A percentile compares a stretch with the other conserved stretches of the same genome.
phyloP scores from a whole-genome alignment of 495 filamentous ascomycete species.

The Aspergillus steynii region DNA sequence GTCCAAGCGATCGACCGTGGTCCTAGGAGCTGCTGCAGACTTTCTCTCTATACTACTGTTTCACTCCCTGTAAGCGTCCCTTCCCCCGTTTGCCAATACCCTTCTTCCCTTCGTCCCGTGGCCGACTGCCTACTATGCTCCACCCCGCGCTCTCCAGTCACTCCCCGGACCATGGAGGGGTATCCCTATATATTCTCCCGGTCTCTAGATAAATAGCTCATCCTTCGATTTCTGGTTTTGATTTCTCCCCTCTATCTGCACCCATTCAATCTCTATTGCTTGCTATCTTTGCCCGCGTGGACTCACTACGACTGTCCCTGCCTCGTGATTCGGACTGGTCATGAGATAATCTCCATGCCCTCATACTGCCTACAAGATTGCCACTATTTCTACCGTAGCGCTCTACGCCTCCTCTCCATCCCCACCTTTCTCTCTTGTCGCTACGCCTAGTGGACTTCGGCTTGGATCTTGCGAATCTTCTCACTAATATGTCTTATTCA shows the following conservation, averaged over 20 bases:
- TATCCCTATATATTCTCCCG: slow-evolving; percentile 9
- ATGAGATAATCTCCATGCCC: slow-evolving; percentile 61
- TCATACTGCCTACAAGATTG: slow-evolving; percentile 82
- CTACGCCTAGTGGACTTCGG: slow-evolving; percentile 56
- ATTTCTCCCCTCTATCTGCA: slow-evolving; percentile 6
- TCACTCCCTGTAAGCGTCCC: slow-evolving; percentile 23
- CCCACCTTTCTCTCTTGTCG: slow-evolving; percentile 71
- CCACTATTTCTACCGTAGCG: slow-evolving; percentile 89
- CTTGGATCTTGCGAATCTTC: slow-evolving; percentile 15
- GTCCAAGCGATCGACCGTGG: slow-evolving; percentile 18
- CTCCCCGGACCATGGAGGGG: slow-evolving; percentile 13
- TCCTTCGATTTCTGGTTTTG: background rate
- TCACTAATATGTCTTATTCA: slow-evolving; percentile 54
- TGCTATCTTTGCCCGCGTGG: background rate
- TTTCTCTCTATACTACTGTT: slow-evolving; percentile 9
- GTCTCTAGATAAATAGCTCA: background rate
- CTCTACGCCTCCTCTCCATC: slow-evolving; percentile 78
- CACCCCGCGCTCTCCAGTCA: slow-evolving; percentile 14
- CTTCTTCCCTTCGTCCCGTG: slow-evolving; percentile 21
- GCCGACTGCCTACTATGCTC: slow-evolving; percentile 1
- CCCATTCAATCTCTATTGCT: slow-evolving; percentile 1
- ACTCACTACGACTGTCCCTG: slow-evolving; percentile 1
- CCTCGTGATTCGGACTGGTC: slow-evolving; percentile 19
- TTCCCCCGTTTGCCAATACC: slow-evolving; percentile 22
- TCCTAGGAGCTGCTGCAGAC: slow-evolving; percentile 2